phyloP scores from a whole-genome alignment of 148 eudicot species.

The Hydrangea macrophylla region DNA sequence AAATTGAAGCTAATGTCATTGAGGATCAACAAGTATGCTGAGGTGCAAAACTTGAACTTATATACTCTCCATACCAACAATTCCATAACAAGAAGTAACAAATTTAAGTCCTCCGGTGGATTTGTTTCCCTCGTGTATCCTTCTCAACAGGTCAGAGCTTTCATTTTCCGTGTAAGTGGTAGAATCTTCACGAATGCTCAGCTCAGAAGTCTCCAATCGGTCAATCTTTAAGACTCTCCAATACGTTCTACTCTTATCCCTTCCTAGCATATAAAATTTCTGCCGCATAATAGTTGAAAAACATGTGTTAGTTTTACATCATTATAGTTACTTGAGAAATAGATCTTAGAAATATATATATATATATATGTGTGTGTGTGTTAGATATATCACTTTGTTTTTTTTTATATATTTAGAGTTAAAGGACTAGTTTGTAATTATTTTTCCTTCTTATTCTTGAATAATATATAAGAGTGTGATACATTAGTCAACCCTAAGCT shows the following conservation, averaged over 20 bases:
- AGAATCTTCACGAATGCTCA: slow-evolving; percentile 77
- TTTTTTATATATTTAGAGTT: too few relatives aligned
- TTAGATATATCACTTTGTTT: too few relatives aligned
- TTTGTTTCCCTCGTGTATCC: slow-evolving; percentile 90
- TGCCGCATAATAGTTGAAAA: slow-evolving; percentile 26
- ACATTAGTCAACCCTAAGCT: too few relatives aligned
- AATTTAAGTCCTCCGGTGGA: slow-evolving; percentile 82
- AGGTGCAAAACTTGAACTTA: not conserved
- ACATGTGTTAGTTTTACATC: slow-evolving; percentile 5
- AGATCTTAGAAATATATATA: not conserved
- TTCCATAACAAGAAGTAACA: slow-evolving; percentile 85
- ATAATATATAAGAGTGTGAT: too few relatives aligned
- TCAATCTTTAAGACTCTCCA: slow-evolving; percentile 91
- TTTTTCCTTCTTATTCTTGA: too few relatives aligned
- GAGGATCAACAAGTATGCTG: not conserved
- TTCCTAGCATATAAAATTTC: slow-evolving; percentile 88
- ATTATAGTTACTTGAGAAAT: not conserved
- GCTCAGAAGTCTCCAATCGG: slow-evolving; percentile 73
- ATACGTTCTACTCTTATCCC: slow-evolving; percentile 75
- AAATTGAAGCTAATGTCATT: not conserved
- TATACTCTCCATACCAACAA: slow-evolving; percentile 61
- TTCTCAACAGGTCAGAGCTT: slow-evolving; percentile 70
- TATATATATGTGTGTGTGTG: too few relatives aligned
- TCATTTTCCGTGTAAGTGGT: slow-evolving; percentile 64
- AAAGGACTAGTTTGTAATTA: too few relatives aligned